These are phyloP conservation scores for Pholiota adiposa DNA, from an alignment of 1,284 basidiomycete genomes.

Conservation along the genomic window DNA sequence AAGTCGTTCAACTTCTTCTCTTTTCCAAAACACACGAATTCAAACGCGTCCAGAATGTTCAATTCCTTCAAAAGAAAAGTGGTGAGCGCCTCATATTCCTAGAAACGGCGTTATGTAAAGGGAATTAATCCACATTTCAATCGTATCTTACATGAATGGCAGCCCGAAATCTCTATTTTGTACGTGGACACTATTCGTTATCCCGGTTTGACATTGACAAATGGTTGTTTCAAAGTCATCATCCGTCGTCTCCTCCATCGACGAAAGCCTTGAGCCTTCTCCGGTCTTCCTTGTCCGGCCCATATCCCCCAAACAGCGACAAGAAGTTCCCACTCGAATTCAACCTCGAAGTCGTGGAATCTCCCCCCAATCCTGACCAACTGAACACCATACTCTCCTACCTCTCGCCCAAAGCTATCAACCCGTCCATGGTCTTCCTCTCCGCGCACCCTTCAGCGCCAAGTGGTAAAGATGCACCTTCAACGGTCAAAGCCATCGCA, in stretches of 20 bases:
- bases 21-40: not conserved
- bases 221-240: constrained; percentile 49
- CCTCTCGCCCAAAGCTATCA: constrained; percentile 43
- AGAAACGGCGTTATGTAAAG: too few species aligned
- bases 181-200: constrained; percentile 35
- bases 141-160: too few species aligned
- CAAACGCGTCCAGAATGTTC: too few species aligned
- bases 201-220: not conserved
- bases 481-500: constrained; percentile 48
- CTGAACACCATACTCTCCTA: constrained; percentile 68
- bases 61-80: constrained; percentile 37
- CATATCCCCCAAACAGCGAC: constrained; percentile 59
- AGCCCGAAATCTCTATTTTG: constrained; percentile 75
- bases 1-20: too few species aligned
- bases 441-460: constrained; percentile 61
- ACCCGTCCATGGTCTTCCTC: constrained; percentile 46
- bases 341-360: constrained; percentile 72
- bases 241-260: constrained; percentile 65
- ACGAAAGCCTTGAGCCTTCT: constrained; percentile 61
- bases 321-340: constrained; percentile 63
- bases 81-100: too few species aligned
- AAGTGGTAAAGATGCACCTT: constrained; percentile 40
- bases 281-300: constrained; percentile 54
- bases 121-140: too few species aligned
- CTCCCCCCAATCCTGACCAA: constrained; percentile 72